Percentiles rank a stretch among this genome's conserved stretches.
Evolutionary conservation across 2,329 filamentous ascomycete species (phyloP).

Genomic region (Botrytis medusae): DNA sequence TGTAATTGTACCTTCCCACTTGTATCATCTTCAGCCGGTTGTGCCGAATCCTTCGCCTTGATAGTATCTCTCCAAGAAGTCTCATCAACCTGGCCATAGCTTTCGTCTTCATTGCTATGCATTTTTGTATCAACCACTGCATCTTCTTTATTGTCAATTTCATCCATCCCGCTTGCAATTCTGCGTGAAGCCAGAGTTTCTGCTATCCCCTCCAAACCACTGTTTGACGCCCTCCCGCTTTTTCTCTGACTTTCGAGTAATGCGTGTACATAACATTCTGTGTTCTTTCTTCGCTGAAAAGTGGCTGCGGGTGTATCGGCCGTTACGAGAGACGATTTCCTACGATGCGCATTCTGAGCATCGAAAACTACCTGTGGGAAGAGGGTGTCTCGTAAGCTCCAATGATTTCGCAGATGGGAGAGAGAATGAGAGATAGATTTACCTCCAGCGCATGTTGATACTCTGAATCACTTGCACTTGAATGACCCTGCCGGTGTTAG

Average conservation of each 20-base stretch:
- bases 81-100: slow-evolving; percentile 55
- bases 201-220: slow-evolving; percentile 35
- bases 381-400: slow-evolving; percentile 5
- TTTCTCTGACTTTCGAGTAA: slow-evolving; percentile 59
- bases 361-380: slow-evolving; percentile 58
- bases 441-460: slow-evolving; percentile 48
- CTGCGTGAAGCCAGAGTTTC: slow-evolving; percentile 31
- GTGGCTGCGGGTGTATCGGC: slow-evolving; percentile 47
- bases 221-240: slow-evolving; percentile 35
- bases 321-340: slow-evolving; percentile 64
- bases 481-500: slow-evolving; percentile 27
- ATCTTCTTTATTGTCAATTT: slow-evolving; percentile 8
- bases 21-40: slow-evolving; percentile 19
- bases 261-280: slow-evolving; percentile 65
- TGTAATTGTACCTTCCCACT: slow-evolving; percentile 26
- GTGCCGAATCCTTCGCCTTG: slow-evolving; percentile 18
- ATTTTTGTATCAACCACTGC: slow-evolving; percentile 26
- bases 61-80: slow-evolving; percentile 50
- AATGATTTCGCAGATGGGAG: not conserved
- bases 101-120: slow-evolving; percentile 14
- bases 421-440: not conserved
- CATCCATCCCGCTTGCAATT: slow-evolving; percentile 21
- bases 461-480: slow-evolving; percentile 39
- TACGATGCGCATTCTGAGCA: slow-evolving; percentile 57
- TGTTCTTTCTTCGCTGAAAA: slow-evolving; percentile 44